phyloP scores from a whole-genome alignment of 2,329 filamentous ascomycete species.

The Mycosphaerelloides madeirae region DNA sequence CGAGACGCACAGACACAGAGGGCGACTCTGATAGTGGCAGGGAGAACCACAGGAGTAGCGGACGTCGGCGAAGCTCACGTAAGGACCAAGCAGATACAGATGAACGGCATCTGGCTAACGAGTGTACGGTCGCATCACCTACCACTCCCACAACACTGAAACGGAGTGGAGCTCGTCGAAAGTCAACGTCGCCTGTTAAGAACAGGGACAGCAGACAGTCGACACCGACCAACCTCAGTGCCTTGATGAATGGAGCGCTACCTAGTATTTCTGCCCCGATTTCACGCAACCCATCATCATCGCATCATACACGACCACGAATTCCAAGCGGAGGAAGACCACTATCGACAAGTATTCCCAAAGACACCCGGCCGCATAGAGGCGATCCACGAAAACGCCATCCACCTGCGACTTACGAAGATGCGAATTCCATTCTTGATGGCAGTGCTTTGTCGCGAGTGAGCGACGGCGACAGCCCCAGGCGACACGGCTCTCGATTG shows the following conservation, averaged over 20 bases:
- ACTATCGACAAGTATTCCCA: conserved; percentile 56
- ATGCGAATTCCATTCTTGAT: conserved; percentile 21
- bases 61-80: conserved; percentile 17
- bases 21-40: conserved; percentile 4
- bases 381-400: conserved; percentile 8
- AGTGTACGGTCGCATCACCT: conserved; percentile 9
- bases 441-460: conserved; percentile 23
- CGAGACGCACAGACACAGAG: conserved; percentile 9
- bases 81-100: conserved; percentile 15
- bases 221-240: conserved; percentile 8
- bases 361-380: conserved; percentile 44
- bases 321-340: conserved; percentile 50
- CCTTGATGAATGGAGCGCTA: conserved; percentile 19
- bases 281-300: conserved; percentile 9
- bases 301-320: conserved; percentile 9
- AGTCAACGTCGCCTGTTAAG: conserved; percentile 40
- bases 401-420: conserved; percentile 29
- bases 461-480: conserved; percentile 28
- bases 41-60: conserved; percentile 17
- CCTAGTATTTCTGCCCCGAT: conserved; percentile 6
- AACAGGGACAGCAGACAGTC: conserved; percentile 17
- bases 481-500: conserved; percentile 43
- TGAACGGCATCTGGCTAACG: conserved; percentile 4
- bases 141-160: conserved; percentile 31
- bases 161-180: conserved; percentile 32